A percentile compares a stretch with the other conserved stretches of the same genome.
Conservation (phyloP, 805 yeast genomes). For the Danielia oregonensis region DNA sequence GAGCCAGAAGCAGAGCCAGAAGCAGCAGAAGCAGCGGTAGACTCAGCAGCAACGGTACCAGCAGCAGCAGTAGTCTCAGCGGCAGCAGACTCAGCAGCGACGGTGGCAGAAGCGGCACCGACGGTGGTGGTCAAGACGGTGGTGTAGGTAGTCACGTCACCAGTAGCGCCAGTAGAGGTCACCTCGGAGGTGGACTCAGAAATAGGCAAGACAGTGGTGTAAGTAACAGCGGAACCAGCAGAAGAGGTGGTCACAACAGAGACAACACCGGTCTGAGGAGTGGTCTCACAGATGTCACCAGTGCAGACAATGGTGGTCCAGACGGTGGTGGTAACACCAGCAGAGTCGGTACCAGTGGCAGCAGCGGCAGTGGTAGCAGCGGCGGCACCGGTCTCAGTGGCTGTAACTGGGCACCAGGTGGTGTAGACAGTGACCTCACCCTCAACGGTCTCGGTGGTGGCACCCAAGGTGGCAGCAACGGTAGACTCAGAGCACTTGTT, state of each 20-base stretch:
- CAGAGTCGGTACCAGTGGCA: too few relatives aligned
- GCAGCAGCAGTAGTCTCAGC: constrained; percentile 3
- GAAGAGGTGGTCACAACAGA: constrained; percentile 5
- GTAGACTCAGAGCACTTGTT: constrained; percentile 11
- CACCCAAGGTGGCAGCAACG: constrained; percentile 10
- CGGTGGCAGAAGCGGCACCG: neutral
- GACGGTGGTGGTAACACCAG: constrained; percentile 1
- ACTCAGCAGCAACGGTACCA: constrained; percentile 3
- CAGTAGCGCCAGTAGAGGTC: neutral
- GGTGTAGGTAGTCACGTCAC: neutral
- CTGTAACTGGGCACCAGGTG: constrained; percentile 17
- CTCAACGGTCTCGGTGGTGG: constrained; percentile 4
- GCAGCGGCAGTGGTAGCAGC: constrained; percentile 5
- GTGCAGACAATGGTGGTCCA: neutral
- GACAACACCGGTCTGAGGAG: constrained; percentile 2
- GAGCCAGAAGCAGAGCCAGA: constrained; percentile 8
- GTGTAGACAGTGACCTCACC: constrained; percentile 20
- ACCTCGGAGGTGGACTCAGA: neutral
- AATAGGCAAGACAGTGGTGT: constrained; percentile 1
- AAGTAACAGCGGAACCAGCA: neutral
- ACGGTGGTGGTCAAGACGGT: constrained; percentile 1
- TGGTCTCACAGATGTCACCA: neutral
- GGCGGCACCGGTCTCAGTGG: constrained; percentile 4
- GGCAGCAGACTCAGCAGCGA: neutral
- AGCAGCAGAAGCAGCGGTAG: constrained; percentile 9